Evolutionary conservation across 2,329 filamentous ascomycete species (phyloP), one percentile per base, ranked within the genome.

Genomic region (Aphanocladium album): DNA sequence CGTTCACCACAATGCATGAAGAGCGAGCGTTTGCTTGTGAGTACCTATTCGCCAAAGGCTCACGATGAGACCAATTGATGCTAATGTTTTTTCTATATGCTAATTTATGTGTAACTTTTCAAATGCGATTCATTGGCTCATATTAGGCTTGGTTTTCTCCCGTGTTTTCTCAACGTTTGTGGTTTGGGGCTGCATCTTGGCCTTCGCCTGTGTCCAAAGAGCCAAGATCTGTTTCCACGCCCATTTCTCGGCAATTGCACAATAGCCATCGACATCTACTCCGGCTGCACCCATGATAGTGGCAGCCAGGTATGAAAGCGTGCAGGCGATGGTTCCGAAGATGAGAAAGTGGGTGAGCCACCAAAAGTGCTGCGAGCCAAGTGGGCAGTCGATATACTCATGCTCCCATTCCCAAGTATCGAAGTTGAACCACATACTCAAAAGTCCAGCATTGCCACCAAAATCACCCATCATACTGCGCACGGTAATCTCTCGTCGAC

Each of bases 381-480:
- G 76, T 2, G 83, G 80, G 71, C 95, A 99, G 64, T 84, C 89
- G 9, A 79, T 80, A 67, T 95, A 95, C 67, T 93, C 90, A 66
- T 90, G 90, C 65, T 82, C 82, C 95, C 95, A 99, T 71, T 89
- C 85, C 79, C 85, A 87, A 1, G 75, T 73, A 2, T 81, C 78
- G 60, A 83, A 74, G 72, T 98, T 91, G 70, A 93, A 98, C 93
- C 93, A 99, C 1, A 90, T 82, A 63, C 89, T 95, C 45, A 99
- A 75, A 46, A 99, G 79, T 0, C 92, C 95, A 0, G 92, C 91
- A 71, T 97, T 95, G 21, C 95, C 95, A n/a, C 86, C 88, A 74
- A 89, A 99, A 60, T 90, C 90, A 60, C 95, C 95, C 95, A 99
- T 99, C 92, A 99, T 98, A 73, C 91, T 96, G 62, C 93, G 87